Evolutionary conservation across 2,329 filamentous ascomycete genomes (phyloP), one percentile per base, ranked within the genome.

Genomic region (Calonectria pteridis): DNA sequence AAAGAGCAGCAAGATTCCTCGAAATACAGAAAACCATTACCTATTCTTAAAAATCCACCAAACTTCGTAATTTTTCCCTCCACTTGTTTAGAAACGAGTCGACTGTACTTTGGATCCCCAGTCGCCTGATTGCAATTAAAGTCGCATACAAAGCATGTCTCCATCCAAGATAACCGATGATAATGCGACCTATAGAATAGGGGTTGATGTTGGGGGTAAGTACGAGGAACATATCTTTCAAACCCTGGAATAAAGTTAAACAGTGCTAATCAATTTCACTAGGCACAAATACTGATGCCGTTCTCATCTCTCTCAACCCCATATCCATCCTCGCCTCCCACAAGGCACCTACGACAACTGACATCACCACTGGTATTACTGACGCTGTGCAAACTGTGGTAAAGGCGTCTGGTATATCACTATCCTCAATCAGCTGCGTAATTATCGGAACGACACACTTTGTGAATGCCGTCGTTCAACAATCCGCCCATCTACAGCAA

Each of bases 371-470:
- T 4, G 86, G 86, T 40, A 87, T 88, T 74, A 83, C 82, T 68
- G 79, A 82, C 40, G 84, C 85, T 28, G 84, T 88, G 46, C 81
- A 78, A 7, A 78, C 81, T 18, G 84, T 87, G 77, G 81, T 88
- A 40, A 55, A 76, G 6, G 62, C 78, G 6, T 76, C 79, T 6
- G 31, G 50, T 7, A 75, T 83, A 29, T 53, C 74, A 29, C 80
- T 83, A 4, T 75, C 77, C 0, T 76, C 83, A 29, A 82, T 88
- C 37, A 83, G 83, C 13, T 85, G 84, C 70, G 83, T 87, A 26
- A 86, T 84, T 9, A 86, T 89, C 73, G 87, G 87, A 55, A 88
- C 87, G 4, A 90, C 88, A 1, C 88, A 90, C 70, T 90, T 90
- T 75, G 84, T 90, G 76, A 90, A 90, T 73, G 88, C 88, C 26